Evolutionary conservation across 2,329 filamentous ascomycete genomes (phyloP).

Genomic region (Pyricularia sp.): DNA sequence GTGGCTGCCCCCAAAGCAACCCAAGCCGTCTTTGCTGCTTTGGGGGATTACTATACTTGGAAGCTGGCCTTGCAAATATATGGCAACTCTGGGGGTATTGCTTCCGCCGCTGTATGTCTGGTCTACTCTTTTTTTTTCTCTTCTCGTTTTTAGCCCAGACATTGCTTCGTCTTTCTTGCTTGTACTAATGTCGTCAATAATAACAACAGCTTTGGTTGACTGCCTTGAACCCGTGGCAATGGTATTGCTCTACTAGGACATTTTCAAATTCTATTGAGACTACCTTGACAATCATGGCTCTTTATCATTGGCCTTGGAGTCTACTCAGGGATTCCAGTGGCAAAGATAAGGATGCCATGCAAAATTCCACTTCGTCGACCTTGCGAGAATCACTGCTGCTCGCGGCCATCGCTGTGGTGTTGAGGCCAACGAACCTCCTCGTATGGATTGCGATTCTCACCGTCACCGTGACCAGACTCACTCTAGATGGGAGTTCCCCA

Average conservation of each 20-base stretch:
- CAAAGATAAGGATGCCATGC: not conserved
- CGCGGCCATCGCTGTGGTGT: conserved; percentile 68
- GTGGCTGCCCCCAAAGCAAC: conserved; percentile 59
- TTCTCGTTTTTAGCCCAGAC: not conserved
- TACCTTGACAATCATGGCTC: conserved; percentile 66
- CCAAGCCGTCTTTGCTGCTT: conserved; percentile 66
- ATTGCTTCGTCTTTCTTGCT: not conserved
- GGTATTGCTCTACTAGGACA: conserved; percentile 86
- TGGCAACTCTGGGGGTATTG: conserved; percentile 46
- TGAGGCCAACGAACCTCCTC: conserved; percentile 80
- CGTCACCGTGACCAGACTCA: conserved; percentile 25
- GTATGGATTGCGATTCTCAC: conserved; percentile 64
- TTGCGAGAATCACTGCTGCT: conserved; percentile 54
- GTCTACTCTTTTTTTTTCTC: not conserved
- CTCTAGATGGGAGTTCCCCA: conserved; percentile 25
- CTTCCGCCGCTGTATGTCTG: conserved; percentile 58
- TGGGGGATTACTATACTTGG: conserved; percentile 81
- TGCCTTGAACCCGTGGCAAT: conserved; percentile 79
- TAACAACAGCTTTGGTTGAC: conserved; percentile 51
- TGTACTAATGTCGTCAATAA: not conserved
- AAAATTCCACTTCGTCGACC: conserved; percentile 2
- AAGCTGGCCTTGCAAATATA: conserved; percentile 63
- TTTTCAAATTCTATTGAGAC: conserved; percentile 91
- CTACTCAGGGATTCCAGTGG: conserved; percentile 32
- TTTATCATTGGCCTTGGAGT: conserved; percentile 81